Base-by-base conservation (phyloP, 2,329 filamentous ascomycete genomes). In the Aulographum hederae region DNA sequence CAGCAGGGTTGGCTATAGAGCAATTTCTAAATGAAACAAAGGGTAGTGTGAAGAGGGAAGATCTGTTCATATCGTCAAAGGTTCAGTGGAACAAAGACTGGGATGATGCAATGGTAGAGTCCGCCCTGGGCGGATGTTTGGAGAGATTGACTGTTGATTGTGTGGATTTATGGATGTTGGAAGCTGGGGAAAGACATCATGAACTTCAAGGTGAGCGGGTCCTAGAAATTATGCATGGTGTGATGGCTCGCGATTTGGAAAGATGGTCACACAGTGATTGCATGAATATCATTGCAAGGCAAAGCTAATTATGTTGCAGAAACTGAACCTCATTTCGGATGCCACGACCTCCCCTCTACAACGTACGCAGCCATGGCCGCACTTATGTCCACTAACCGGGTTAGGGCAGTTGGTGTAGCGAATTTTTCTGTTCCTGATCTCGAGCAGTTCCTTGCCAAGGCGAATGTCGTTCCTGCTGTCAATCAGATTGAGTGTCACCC, bases 11-110 rank as follows among this genome's bases (percentile, higher is more conserved):
- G n/a, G n/a, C n/a, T n/a, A n/a, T n/a, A n/a, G n/a, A n/a, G n/a
- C n/a, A n/a, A n/a, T n/a, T n/a, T n/a, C n/a, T n/a, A n/a, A n/a
- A n/a, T n/a, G n/a, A n/a, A n/a, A n/a, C n/a, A n/a, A 62, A 59
- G 17, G 58, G 69, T 4, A 79, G 79, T 16, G 60, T 78, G 43
- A 78, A 75, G 64, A 69, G 81, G 38, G 69, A 78, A 50, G 78
- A 91, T 35, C 57, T 91, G 38, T 91, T 89, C 56, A 69, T 91
- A 36, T 78, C 80, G 33, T 81, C 74, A 45, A 91, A 92, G 65
- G 67, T 85, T 23, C 91, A 81, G 78, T 76, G 73, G 46, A 81
- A n/a, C n/a, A n/a, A n/a, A n/a, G n/a, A n/a, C n/a, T n/a, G 78
- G 31, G 85, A 78, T 58, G 74, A 77, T 52, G 69, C 68, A 18